Conservation (phyloP, 2,329 filamentous ascomycete species). For the Cladophialophora psammophila region DNA sequence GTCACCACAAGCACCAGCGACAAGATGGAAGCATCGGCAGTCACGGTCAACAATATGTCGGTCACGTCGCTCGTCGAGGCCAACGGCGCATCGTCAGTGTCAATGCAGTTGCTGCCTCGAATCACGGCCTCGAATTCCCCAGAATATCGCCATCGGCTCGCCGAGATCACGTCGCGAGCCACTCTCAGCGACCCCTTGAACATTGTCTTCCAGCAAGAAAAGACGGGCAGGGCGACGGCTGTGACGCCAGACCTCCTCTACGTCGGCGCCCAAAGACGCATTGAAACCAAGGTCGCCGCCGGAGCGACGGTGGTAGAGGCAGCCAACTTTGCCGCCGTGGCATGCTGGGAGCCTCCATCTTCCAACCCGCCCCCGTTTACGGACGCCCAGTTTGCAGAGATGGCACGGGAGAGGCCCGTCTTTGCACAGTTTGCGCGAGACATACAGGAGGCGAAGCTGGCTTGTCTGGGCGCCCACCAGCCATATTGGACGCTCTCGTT, state of each 20-base stretch:
- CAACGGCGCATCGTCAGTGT: background rate
- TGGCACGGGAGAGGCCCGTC: constrained; percentile 22
- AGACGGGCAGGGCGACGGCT: constrained; percentile 13
- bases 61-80: constrained; percentile 23
- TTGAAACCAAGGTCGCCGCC: constrained; percentile 28
- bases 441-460: constrained; percentile 12
- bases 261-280: constrained; percentile 14
- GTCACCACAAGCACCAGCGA: constrained; percentile 1
- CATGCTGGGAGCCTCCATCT: constrained; percentile 35
- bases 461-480: constrained; percentile 15
- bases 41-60: constrained; percentile 28
- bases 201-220: constrained; percentile 35
- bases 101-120: constrained; percentile 10
- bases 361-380: constrained; percentile 14
- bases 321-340: constrained; percentile 32
- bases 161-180: constrained; percentile 31
- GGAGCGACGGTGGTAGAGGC: constrained; percentile 32
- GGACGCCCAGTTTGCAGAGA: constrained; percentile 16
- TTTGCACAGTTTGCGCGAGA: constrained; percentile 29
- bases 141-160: constrained; percentile 32
- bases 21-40: constrained; percentile 12
- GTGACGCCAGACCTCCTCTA: constrained; percentile 26
- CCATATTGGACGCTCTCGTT: constrained; percentile 30
- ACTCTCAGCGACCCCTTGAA: constrained; percentile 26
- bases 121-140: constrained; percentile 25